Evolutionary conservation across 805 yeast genomes (phyloP), one percentile per base, ranked within the genome.

Genomic region (Pichia phayaonensis): DNA sequence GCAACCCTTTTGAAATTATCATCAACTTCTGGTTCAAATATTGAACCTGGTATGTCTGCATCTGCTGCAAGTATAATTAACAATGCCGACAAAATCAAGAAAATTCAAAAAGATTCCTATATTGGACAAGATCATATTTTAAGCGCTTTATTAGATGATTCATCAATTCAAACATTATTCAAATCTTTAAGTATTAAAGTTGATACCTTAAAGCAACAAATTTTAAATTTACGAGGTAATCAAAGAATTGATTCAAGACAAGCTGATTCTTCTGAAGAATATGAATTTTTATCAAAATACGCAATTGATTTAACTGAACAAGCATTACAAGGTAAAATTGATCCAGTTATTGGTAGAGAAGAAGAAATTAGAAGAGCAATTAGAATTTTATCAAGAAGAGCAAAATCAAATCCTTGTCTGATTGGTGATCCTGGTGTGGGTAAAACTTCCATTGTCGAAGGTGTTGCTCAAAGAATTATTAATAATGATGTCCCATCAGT

Each of bases 391-490:
- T 90, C 99, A n/a, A 84, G 99, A 72, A 82, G 99, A 72, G 87
- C 96, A 41, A 94, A 94, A 71, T 90, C 97, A 8, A 94, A 94
- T 65, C 96, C 98, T 16, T 94, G 96, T 61, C 72, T 94, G 53
- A 90, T 94, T 61, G 99, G 99, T 76, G 99, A 94, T 63, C 97
- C 99, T 41, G 99, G 99, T 81, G 97, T 94, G 48, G 99, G 99
- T 76, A 94, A 94, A 72, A 94, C 99, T 39, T 87, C 96, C 29
- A 92, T 94, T 60, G 96, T 94, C 47, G 99, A 94, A 72, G 99
- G 98, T 62, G 97, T 94, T 50, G 98, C 99, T 13, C 98, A 92
- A 70, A 79, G 99, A 71, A 89, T 94, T 56, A 82, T 94, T 53
- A 97, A 94, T 63, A 87, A 87, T 56, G 99, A 94, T 69, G 96